A percentile compares a stretch with the other conserved stretches of the same genome.
These are phyloP conservation scores for Carex myosuroides DNA, from an alignment of 176 grass and related monocot genomes.

Conservation along the genomic window DNA sequence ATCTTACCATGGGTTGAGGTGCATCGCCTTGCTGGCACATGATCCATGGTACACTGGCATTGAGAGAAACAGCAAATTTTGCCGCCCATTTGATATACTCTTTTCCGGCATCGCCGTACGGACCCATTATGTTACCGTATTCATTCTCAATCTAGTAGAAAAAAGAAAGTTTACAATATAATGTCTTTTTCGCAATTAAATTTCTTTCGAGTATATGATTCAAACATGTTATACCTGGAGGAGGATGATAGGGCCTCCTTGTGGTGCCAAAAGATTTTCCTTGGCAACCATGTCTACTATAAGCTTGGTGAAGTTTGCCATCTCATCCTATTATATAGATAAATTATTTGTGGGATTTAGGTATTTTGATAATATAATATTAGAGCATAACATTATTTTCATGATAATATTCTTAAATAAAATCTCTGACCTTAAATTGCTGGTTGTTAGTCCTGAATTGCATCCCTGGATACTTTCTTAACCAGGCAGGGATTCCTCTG, in stretches of 20 bases:
- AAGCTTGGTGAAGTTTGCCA: conserved; percentile 47
- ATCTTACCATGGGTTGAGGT: conserved; percentile 32
- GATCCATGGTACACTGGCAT: conserved; percentile 44
- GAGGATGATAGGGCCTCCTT: conserved; percentile 61
- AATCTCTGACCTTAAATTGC: conserved; percentile 40
- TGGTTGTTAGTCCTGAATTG: conserved; percentile 48
- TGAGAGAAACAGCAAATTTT: conserved; percentile 30
- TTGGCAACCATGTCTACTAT: conserved; percentile 51
- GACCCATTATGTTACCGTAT: conserved; percentile 33
- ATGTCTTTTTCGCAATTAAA: not conserved
- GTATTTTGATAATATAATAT: not conserved
- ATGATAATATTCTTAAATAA: not conserved
- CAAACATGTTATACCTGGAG: conserved; percentile 31
- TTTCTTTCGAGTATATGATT: not conserved
- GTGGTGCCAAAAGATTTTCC: conserved; percentile 31
- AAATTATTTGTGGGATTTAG: not conserved
- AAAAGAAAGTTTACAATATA: not conserved
- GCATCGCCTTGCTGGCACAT: conserved; percentile 61
- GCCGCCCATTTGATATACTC: conserved; percentile 48
- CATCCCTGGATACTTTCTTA: conserved; percentile 41
- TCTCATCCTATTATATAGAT: conserved; percentile 36
- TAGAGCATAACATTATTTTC: not conserved
- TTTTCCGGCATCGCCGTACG: conserved; percentile 9
- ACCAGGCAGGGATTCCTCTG: conserved; percentile 49
- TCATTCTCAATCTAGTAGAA: conserved; percentile 59